A percentile compares a stretch with the other conserved stretches of the same genome.
Conservation (phyloP, 31 red algal genomes). For the Pterothamnion heteromorphum region DNA sequence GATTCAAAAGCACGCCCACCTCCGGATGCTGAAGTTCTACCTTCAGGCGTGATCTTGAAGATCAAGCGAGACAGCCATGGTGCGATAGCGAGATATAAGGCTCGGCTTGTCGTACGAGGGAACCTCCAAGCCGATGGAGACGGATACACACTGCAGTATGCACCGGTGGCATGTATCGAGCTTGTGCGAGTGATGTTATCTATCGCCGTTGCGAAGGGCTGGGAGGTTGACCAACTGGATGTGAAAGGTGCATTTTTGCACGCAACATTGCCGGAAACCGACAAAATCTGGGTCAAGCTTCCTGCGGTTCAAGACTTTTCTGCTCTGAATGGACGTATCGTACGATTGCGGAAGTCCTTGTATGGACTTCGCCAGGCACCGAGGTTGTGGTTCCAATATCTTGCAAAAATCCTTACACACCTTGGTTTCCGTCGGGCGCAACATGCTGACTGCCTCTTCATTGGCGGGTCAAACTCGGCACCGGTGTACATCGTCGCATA, state of each 20-base stretch:
- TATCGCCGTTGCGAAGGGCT: not conserved
- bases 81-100: conserved; percentile 27
- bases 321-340: not conserved
- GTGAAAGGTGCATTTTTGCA: conserved; percentile 48
- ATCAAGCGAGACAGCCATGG: conserved; percentile 33
- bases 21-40: not conserved
- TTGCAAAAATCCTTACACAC: not conserved
- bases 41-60: not conserved
- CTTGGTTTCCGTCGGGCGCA: not conserved
- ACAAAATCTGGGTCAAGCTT: not conserved
- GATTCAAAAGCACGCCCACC: not conserved
- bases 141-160: not conserved
- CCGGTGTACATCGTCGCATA: not conserved
- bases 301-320: not conserved
- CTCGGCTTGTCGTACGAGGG: conserved; percentile 39
- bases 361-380: conserved; percentile 45
- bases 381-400: conserved; percentile 22
- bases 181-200: not conserved
- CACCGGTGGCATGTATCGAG: not conserved
- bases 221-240: conserved; percentile 32
- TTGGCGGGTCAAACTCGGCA: not conserved
- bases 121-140: conserved; percentile 14
- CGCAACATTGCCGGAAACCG: not conserved
- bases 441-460: not conserved
- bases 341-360: conserved; percentile 20